Evolutionary conservation across 1,284 basidiomycete species (phyloP).

Genomic region (Marasmius tenuissimus): DNA sequence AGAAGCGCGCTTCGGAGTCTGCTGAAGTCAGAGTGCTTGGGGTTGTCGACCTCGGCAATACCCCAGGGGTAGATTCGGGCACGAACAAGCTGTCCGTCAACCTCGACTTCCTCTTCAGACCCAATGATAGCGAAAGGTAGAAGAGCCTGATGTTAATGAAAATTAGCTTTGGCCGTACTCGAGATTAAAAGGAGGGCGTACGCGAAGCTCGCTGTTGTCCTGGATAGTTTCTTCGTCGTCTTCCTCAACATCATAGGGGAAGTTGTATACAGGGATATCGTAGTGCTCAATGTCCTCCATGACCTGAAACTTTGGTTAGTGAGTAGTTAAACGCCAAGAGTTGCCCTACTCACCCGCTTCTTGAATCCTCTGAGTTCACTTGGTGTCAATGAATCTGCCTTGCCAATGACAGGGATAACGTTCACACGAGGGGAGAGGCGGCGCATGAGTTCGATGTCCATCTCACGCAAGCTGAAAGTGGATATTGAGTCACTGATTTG

Average conservation of each 20-base stretch:
- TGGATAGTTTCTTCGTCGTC: constrained; percentile 99
- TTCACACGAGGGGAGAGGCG: constrained; percentile 96
- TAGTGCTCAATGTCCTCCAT: constrained; percentile 99
- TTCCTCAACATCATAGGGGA: constrained; percentile 98
- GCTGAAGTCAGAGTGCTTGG: constrained; percentile 97
- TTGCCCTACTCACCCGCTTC: constrained; percentile 71
- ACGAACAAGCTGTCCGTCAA: constrained; percentile 89
- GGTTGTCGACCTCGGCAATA: constrained; percentile 97
- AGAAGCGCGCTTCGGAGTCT: constrained; percentile 89
- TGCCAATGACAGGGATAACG: constrained; percentile 98
- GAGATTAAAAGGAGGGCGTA: constrained; percentile 32
- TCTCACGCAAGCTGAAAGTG: constrained; percentile 80
- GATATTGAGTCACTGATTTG: neutral
- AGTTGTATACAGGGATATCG: constrained; percentile 98
- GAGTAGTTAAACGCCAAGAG: neutral
- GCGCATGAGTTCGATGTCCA: constrained; percentile 99
- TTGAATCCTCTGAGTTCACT: constrained; percentile 93
- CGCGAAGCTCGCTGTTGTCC: constrained; percentile 94
- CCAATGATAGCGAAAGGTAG: constrained; percentile 98
- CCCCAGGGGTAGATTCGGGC: constrained; percentile 98
- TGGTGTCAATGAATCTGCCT: constrained; percentile 94
- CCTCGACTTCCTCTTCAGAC: constrained; percentile 94
- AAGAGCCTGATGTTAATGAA: constrained; percentile 55
- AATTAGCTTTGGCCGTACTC: constrained; percentile 8
- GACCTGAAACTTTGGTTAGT: constrained; percentile 52